Percentiles rank a stretch among this genome's conserved stretches.
phyloP scores from a whole-genome alignment of 2,329 filamentous ascomycete species.

The Lachnellula suecica region DNA sequence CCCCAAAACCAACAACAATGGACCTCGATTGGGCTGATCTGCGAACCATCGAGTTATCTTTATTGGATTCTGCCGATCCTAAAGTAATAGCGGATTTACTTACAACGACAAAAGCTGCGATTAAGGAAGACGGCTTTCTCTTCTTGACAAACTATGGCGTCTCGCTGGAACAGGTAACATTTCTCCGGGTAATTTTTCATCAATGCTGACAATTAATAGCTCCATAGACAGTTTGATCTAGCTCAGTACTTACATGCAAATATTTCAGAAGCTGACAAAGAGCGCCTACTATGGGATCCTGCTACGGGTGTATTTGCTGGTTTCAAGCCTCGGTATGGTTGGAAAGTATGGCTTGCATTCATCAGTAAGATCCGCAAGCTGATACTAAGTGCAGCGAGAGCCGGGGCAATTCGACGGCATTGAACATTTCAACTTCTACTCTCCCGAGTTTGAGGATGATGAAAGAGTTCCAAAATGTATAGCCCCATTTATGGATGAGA shows the following conservation, averaged over 20 bases:
- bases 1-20: conserved; percentile 45
- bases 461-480: conserved; percentile 40
- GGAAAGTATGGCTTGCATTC: conserved; percentile 3
- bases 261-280: conserved; percentile 48
- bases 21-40: conserved; percentile 43
- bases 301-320: conserved; percentile 49
- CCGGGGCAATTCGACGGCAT: conserved; percentile 46
- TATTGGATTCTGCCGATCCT: conserved; percentile 43
- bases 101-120: conserved; percentile 41
- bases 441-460: conserved; percentile 14
- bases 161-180: conserved; percentile 45
- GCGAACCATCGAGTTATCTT: conserved; percentile 42
- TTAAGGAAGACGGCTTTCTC: conserved; percentile 44
- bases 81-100: conserved; percentile 43
- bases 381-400: conserved; percentile 34
- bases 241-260: conserved; percentile 50
- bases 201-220: background rate
- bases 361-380: background rate
- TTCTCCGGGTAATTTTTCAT: background rate
- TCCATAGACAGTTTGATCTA: conserved; percentile 48
- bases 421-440: conserved; percentile 50
- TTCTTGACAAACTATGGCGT: conserved; percentile 53
- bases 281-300: conserved; percentile 46
- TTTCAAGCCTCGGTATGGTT: conserved; percentile 47
- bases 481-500: conserved; percentile 49